phyloP scores from a whole-genome alignment of 1,284 basidiomycete genomes.

The Apiotrichum siamense region DNA sequence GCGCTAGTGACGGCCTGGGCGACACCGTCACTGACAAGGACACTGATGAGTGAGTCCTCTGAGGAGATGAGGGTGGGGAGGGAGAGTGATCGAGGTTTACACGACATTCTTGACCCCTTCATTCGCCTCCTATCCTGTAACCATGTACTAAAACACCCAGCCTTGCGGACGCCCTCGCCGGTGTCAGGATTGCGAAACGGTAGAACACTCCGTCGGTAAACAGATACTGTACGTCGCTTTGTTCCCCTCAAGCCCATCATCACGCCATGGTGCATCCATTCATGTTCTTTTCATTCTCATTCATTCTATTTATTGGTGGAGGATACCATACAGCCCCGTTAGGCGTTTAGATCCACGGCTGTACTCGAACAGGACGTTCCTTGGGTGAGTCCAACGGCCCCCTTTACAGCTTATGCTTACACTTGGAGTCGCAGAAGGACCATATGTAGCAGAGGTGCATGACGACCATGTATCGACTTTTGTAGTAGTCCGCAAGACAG shows the following conservation, averaged over 20 bases:
- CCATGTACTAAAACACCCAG: slow-evolving; percentile 19
- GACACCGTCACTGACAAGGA: slow-evolving; percentile 33
- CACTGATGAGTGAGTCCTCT: slow-evolving; percentile 44
- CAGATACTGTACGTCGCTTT: too few species aligned
- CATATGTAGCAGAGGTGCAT: background rate
- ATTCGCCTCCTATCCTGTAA: too few species aligned
- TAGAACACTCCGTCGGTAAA: too few species aligned
- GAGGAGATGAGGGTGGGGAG: too few species aligned
- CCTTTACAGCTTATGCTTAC: background rate
- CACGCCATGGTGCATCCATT: too few species aligned
- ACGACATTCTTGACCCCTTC: too few species aligned
- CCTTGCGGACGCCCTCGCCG: slow-evolving; percentile 39
- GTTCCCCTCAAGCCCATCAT: too few species aligned
- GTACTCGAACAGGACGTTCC: slow-evolving; percentile 34
- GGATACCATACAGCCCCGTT: background rate
- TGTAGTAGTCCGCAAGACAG: background rate
- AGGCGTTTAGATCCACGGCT: slow-evolving; percentile 15
- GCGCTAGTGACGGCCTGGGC: slow-evolving; percentile 24
- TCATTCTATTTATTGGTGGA: too few species aligned
- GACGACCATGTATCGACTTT: background rate
- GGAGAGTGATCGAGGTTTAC: too few species aligned
- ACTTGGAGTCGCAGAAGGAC: slow-evolving; percentile 10
- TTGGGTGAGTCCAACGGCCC: slow-evolving; percentile 30
- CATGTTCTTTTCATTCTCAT: too few species aligned
- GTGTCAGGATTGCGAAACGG: slow-evolving; percentile 27